phyloP scores from a whole-genome alignment of 257 asterid genomes.

The Rauvolfia tetraphylla region DNA sequence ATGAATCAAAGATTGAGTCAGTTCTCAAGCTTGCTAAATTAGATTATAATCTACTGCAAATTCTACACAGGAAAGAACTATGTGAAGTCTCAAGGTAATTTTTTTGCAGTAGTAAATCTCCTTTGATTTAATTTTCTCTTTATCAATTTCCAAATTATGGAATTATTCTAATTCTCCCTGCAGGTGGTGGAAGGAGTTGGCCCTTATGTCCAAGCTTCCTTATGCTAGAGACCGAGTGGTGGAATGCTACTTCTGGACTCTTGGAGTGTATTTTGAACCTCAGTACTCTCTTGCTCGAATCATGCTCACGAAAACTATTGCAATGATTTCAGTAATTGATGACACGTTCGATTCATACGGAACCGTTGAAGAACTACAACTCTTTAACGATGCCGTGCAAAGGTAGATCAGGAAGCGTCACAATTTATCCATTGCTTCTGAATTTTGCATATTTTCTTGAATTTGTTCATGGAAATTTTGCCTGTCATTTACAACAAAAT shows the following conservation, averaged over 20 bases:
- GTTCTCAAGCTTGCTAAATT: constrained; percentile 33
- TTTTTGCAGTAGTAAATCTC: too few relatives aligned
- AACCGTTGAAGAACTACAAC: background rate
- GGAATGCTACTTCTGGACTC: constrained; percentile 15
- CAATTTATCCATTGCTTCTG: too few relatives aligned
- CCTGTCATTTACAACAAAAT: too few relatives aligned
- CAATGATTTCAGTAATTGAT: background rate
- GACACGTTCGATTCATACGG: constrained; percentile 17
- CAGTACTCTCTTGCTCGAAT: constrained; percentile 2
- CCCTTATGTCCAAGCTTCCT: constrained; percentile 2
- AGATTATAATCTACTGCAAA: too few relatives aligned
- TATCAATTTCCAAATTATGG: too few relatives aligned
- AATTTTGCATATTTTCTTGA: too few relatives aligned
- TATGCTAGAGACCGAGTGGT: constrained; percentile 14
- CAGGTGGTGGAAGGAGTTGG: constrained; percentile 17
- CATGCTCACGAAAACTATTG: background rate
- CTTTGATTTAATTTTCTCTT: too few relatives aligned
- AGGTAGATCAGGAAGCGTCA: too few relatives aligned
- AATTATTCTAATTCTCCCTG: too few relatives aligned
- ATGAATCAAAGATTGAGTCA: constrained; percentile 15
- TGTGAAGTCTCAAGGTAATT: too few relatives aligned
- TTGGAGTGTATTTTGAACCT: constrained; percentile 7
- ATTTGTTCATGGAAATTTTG: background rate
- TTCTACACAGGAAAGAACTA: too few relatives aligned
- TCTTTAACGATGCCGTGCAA: constrained; percentile 2